phyloP scores from a whole-genome alignment of 768 basidiomycete genomes.

The Cystobasidium tubakii region DNA sequence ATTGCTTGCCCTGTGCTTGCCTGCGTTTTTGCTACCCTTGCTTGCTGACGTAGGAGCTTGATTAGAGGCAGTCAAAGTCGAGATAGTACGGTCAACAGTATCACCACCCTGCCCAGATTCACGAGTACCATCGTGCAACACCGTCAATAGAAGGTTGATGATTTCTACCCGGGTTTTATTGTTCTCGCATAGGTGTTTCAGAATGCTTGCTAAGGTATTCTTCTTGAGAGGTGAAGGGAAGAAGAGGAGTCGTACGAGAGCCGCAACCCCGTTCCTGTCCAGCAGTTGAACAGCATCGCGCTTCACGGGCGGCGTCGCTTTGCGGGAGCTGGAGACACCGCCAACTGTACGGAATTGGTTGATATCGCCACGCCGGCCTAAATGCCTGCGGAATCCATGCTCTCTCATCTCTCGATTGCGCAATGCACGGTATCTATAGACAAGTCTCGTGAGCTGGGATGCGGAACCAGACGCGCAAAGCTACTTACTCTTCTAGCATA shows the following conservation, averaged over 20 bases:
- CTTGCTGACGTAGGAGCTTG: slow-evolving; percentile 45
- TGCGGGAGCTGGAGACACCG: neutral
- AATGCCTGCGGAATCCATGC: slow-evolving; percentile 2
- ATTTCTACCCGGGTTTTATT: slow-evolving; percentile 81
- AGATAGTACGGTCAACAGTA: slow-evolving; percentile 75
- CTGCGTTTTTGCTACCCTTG: slow-evolving; percentile 62
- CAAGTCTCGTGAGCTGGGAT: neutral
- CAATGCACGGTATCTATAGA: neutral
- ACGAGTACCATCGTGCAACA: slow-evolving; percentile 89
- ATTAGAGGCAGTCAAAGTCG: slow-evolving; percentile 63
- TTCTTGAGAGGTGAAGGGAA: slow-evolving; percentile 88
- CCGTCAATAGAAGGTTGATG: slow-evolving; percentile 86
- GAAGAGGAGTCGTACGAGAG: slow-evolving; percentile 85
- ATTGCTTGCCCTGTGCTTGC: slow-evolving; percentile 38
- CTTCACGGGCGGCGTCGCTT: slow-evolving; percentile 50
- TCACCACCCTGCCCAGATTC: slow-evolving; percentile 66
- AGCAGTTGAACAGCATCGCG: slow-evolving; percentile 90
- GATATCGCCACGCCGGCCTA: neutral
- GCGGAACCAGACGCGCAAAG: too few species aligned
- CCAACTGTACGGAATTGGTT: neutral
- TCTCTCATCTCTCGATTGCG: slow-evolving; percentile 23
- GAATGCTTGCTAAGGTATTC: slow-evolving; percentile 74
- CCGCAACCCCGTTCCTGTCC: slow-evolving; percentile 80
- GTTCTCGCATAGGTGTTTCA: slow-evolving; percentile 95
- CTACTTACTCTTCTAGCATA: slow-evolving; percentile 65